Evolutionary conservation across 768 basidiomycete species (phyloP).

Genomic region (Lactifluus volemus): DNA sequence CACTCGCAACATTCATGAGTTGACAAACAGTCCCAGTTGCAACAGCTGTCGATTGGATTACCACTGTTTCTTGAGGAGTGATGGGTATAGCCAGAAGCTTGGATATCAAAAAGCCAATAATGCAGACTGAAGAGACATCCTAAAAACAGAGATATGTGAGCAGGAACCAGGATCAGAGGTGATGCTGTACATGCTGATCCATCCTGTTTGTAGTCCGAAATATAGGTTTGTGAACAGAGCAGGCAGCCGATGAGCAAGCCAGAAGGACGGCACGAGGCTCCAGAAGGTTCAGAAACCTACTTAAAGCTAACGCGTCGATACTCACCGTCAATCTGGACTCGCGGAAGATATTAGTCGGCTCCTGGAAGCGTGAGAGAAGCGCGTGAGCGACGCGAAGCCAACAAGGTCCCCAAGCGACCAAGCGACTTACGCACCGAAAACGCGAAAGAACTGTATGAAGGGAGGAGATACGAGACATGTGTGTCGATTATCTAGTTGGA

Average conservation of each 20-base stretch:
- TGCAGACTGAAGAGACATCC: constrained; percentile 93
- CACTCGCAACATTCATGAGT: neutral
- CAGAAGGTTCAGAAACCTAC: neutral
- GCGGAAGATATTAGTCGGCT: neutral
- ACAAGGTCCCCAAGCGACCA: neutral
- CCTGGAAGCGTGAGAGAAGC: neutral
- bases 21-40: constrained; percentile 65
- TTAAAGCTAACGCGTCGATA: neutral
- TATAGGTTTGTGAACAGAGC: constrained; percentile 91
- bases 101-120: constrained; percentile 86
- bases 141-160: constrained; percentile 23
- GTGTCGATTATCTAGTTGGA: neutral
- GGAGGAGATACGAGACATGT: neutral
- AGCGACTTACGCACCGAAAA: neutral
- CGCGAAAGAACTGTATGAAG: neutral
- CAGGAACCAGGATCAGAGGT: constrained; percentile 7
- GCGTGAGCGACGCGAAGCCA: neutral
- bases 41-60: constrained; percentile 91
- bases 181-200: constrained; percentile 71
- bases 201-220: constrained; percentile 81
- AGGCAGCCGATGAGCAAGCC: constrained; percentile 81
- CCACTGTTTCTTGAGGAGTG: constrained; percentile 88
- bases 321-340: constrained; percentile 18
- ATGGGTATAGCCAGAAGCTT: constrained; percentile 62
- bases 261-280: constrained; percentile 50